Evolutionary conservation across 2,329 filamentous ascomycete species (phyloP).

Genomic region (Claviceps citrina): DNA sequence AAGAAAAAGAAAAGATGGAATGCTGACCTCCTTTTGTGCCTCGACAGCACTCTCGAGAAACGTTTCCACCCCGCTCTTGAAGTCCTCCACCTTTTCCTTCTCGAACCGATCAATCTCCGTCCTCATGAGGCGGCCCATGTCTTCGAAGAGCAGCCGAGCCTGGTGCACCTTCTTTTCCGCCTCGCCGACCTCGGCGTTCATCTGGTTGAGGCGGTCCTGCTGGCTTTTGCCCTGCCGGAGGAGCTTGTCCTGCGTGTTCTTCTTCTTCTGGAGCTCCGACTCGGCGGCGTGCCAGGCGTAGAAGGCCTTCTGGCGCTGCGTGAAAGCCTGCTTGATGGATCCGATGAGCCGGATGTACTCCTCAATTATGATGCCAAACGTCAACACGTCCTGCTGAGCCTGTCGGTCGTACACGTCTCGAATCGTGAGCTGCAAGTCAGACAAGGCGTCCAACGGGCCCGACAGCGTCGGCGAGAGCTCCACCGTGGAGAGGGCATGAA

Average conservation of each 20-base stretch:
- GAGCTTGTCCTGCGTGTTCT: slow-evolving; percentile 82
- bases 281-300: slow-evolving; percentile 89
- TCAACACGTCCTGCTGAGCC: slow-evolving; percentile 90
- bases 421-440: slow-evolving; percentile 85
- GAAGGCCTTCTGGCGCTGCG: slow-evolving; percentile 86
- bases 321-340: slow-evolving; percentile 84
- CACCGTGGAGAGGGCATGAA: slow-evolving; percentile 84
- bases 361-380: slow-evolving; percentile 91
- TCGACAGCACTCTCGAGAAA: slow-evolving; percentile 95
- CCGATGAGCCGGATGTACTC: slow-evolving; percentile 95
- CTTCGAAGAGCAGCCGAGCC: slow-evolving; percentile 78
- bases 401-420: slow-evolving; percentile 91
- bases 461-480: slow-evolving; percentile 83
- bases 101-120: slow-evolving; percentile 87
- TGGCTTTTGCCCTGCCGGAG: slow-evolving; percentile 87
- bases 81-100: slow-evolving; percentile 94
- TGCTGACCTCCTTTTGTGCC: slow-evolving; percentile 85
- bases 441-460: slow-evolving; percentile 76
- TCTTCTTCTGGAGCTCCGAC: slow-evolving; percentile 78
- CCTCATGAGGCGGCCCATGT: slow-evolving; percentile 91
- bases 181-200: slow-evolving; percentile 85
- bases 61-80: slow-evolving; percentile 95
- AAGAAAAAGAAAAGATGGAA: background rate
- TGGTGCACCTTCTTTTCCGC: slow-evolving; percentile 88
- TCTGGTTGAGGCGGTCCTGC: slow-evolving; percentile 85